These are phyloP conservation scores for Telfairia occidentalis DNA, from an alignment of 331 rosid genomes.

Conservation along the genomic window DNA sequence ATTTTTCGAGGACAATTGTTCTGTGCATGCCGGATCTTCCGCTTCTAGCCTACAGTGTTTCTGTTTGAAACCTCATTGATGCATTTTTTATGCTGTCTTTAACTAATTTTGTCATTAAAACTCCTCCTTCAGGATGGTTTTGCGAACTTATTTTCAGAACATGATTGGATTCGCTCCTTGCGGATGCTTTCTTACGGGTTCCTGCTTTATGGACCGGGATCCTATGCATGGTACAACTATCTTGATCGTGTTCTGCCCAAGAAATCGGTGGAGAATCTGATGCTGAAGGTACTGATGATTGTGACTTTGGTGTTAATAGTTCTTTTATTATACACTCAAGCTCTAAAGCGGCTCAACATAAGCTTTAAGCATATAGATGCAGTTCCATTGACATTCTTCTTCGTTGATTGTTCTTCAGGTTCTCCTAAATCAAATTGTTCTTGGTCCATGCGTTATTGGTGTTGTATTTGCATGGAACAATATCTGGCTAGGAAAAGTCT, in stretches of 20 bases:
- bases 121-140: constrained; percentile 33
- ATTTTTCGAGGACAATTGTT: background rate
- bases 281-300: constrained; percentile 43
- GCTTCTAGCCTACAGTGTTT: background rate
- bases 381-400: background rate
- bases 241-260: constrained; percentile 56
- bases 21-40: background rate
- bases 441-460: constrained; percentile 85
- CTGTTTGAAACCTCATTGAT: background rate
- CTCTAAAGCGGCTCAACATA: background rate
- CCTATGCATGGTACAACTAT: constrained; percentile 82
- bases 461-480: constrained; percentile 91
- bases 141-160: constrained; percentile 40
- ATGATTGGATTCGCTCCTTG: constrained; percentile 82
- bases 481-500: constrained; percentile 64
- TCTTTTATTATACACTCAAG: background rate
- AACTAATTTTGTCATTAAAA: constrained; percentile 13
- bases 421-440: constrained; percentile 71
- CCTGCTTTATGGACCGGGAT: constrained; percentile 85
- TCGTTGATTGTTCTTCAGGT: constrained; percentile 32
- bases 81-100: constrained; percentile 1
- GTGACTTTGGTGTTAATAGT: background rate
- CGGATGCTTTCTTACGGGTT: constrained; percentile 90
- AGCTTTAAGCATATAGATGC: background rate
- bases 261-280: constrained; percentile 45